Evolutionary conservation across 768 basidiomycete genomes (phyloP), one percentile per base, ranked within the genome.

Genomic region (Austroboletus eburneus): DNA sequence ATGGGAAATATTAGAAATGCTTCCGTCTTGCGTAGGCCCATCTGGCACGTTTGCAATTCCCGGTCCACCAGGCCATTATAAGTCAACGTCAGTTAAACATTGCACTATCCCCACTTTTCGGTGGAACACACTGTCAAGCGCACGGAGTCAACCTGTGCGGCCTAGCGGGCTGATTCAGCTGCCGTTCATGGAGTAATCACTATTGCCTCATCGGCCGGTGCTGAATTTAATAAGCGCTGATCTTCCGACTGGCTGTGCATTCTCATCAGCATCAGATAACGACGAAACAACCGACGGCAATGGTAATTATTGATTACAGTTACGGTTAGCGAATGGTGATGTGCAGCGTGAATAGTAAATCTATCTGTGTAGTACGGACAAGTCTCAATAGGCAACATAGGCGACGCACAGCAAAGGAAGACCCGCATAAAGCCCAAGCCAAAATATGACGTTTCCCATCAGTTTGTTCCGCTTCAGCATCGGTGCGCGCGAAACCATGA

Each of bases 371-470:
- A 21, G 20, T 2, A 12, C 41, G n/a, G n/a, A n/a, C n/a, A n/a
- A n/a, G n/a, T 22, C 43, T 71, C 57, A 84, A 52, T 80, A 80
- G 30, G 76, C 74, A 45, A 77, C 72, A 51, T 81, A 86, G 20
- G 74, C 86, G 17, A 94, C 89, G 52, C 91, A 94, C 14, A 99
- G 77, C 45, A 98, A 66, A 2, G 96, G 96, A 75, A 98, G 92
- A 13, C 95, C 95, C 6, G 83, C 82, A 56, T 87, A 90, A 21
- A 98, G 76, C 3, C 93, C 93, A 18, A 92, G 54, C 96, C 96
- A 99, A 65, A 99, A 98, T 25, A 95, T 80, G 38, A 92, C 66
- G 51, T 89, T 89, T 2, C 87, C 87, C 59, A 95, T 64, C 4
- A 87, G 76, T 57, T 82, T 87, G 69, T 94, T 94, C 50, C 78